phyloP scores from a whole-genome alignment of 176 grass and related monocot species.

The Oryza punctata region DNA sequence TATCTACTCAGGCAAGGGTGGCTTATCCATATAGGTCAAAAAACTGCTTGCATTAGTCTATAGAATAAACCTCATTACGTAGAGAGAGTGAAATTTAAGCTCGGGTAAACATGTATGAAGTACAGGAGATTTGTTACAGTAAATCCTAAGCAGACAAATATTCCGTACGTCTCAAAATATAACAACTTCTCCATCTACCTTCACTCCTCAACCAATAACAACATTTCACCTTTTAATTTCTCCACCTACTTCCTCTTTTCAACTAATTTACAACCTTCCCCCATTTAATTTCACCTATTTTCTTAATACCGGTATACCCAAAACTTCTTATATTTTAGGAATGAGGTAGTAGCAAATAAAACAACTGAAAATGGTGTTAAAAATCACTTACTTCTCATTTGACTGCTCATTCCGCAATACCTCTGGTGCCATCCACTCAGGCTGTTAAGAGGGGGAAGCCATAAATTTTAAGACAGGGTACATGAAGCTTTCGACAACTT shows the following conservation, averaged over 20 bases:
- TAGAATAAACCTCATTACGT: constrained; percentile 15
- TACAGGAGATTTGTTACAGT: background rate
- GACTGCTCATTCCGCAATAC: constrained; percentile 91
- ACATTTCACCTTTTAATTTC: too few relatives aligned
- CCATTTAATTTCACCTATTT: too few relatives aligned
- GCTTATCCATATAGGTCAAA: constrained; percentile 21
- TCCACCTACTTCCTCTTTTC: too few relatives aligned
- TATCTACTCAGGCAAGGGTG: background rate
- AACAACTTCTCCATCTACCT: too few relatives aligned
- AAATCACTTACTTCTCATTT: constrained; percentile 79
- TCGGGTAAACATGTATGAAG: background rate
- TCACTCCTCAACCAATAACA: too few relatives aligned
- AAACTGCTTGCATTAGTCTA: background rate
- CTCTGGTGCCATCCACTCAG: constrained; percentile 97
- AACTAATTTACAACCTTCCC: too few relatives aligned
- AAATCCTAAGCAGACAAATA: background rate
- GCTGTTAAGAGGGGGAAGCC: constrained; percentile 48
- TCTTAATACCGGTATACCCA: too few relatives aligned
- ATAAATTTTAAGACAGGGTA: constrained; percentile 19
- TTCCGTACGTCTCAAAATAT: too few relatives aligned
- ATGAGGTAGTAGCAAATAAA: background rate
- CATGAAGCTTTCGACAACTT: background rate
- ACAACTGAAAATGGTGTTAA: constrained; percentile 5
- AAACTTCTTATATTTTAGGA: too few relatives aligned
- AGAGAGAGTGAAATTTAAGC: constrained; percentile 13